Evolutionary conservation across 129 eudicot species (phyloP).

Genomic region (Arctium lappa): DNA sequence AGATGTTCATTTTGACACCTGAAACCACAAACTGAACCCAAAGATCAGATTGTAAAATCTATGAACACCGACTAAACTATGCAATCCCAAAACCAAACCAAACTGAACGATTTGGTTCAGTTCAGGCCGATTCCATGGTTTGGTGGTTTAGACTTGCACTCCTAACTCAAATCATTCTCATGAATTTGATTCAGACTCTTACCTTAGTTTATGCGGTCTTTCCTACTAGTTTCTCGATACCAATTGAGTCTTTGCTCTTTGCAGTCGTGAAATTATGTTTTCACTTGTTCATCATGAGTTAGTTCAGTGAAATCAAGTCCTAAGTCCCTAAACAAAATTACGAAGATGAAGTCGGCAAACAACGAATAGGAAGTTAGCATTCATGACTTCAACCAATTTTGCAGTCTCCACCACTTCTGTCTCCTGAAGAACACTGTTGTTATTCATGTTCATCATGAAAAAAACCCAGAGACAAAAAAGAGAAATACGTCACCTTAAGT

Average conservation of each 20-base stretch:
- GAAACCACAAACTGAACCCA: not conserved
- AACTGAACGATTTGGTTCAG: not conserved
- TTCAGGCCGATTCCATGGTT: not conserved
- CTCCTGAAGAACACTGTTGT: not conserved
- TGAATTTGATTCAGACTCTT: not conserved
- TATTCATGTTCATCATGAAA: not conserved
- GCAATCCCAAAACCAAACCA: not conserved
- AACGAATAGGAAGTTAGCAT: not conserved
- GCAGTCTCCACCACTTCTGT: not conserved
- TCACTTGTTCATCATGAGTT: not conserved
- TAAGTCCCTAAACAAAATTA: not conserved
- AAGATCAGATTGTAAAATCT: not conserved
- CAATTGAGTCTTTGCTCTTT: not conserved
- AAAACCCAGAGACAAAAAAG: constrained; percentile 2
- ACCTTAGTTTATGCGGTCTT: not conserved
- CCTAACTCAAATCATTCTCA: not conserved
- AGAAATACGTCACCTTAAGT: constrained; percentile 50
- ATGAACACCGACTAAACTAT: not conserved
- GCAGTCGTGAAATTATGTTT: not conserved
- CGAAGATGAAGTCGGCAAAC: not conserved
- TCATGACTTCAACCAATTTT: not conserved
- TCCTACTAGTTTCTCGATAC: not conserved
- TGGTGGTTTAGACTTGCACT: not conserved
- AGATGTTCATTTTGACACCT: not conserved
- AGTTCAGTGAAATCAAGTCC: not conserved